Base-by-base conservation (phyloP, 148 eudicot genomes). In the Rhododendron williamsianum region DNA sequence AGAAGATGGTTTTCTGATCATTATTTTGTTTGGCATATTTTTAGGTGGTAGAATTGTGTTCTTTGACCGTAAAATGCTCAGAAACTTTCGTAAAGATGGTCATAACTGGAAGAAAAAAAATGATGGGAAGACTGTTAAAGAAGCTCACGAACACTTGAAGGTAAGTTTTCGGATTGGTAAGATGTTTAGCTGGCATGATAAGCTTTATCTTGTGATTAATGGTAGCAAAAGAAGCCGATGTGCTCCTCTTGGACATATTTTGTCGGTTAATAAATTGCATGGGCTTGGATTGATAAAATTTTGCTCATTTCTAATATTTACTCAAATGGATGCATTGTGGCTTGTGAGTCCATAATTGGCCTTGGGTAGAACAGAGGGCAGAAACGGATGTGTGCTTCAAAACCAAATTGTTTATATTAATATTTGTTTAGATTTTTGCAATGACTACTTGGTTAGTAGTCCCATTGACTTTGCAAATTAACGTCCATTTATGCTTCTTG, bases 61-160 rank as follows among this genome's bases (percentile, higher is more conserved):
- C 84, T 97, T 97, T 92, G 99, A 97, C 87, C 95, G 99, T 38
- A 97, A 95, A 87, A 92, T 90, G 94, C 93, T 97, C 74, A 91
- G 99, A 84, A 95, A 97, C 82, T 97, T 97, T 74, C 94, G 98
- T 63, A 95, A 92, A 90, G 99, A 97, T 89, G 99, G 99, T 41
- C 96, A 94, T 87, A 94, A 91, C 81, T 95, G 99, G 99, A 97
- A 93, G 93, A 97, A 97, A 92, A 95, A 97, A 85, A 95, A 94
- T 81, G 99, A 97, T 81, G 99, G 99, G 48, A 97, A 97, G 89
- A 95, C 99, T 36, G 96, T 95, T 76, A 97, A 97, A 92, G 99
- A 97, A 90, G 99, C 98, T 87, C 99, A 97, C 89, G 99, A 97
- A 82, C 98, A 93, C 90, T 91, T 97, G 41, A 97, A 97, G 88